These are phyloP conservation scores for Lichtheimia ornata DNA, from an alignment of 371 early-diverging fungal species.

Conservation along the genomic window DNA sequence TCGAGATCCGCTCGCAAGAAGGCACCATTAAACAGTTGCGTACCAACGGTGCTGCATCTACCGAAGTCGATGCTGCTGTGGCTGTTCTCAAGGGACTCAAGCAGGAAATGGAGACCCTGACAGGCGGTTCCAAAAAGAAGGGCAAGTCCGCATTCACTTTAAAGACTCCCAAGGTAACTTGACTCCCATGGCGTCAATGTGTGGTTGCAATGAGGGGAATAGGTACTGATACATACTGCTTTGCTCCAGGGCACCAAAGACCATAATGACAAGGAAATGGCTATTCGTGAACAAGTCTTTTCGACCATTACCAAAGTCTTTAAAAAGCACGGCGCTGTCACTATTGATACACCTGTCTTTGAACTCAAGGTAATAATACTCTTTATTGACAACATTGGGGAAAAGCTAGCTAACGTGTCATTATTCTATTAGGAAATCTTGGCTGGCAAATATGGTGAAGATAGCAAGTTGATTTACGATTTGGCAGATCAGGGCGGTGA, in stretches of 20 bases:
- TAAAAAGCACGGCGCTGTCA: conserved; percentile 96
- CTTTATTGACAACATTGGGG: too few species aligned
- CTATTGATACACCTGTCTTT: conserved; percentile 99
- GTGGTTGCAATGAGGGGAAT: background rate
- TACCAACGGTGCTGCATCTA: conserved; percentile 59
- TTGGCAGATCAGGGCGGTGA: conserved; percentile 99
- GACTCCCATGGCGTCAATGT: background rate
- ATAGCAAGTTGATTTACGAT: conserved; percentile 98
- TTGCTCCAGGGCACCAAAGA: conserved; percentile 88
- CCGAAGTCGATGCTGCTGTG: conserved; percentile 58
- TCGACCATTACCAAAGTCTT: conserved; percentile 84
- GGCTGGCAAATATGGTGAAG: conserved; percentile 99
- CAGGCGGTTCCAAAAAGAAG: conserved; percentile 22
- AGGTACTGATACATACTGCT: background rate
- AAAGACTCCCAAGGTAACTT: conserved; percentile 73
- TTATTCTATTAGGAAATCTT: conserved; percentile 77
- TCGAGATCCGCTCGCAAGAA: conserved; percentile 64
- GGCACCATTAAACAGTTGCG: conserved; percentile 66
- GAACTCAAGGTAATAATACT: conserved; percentile 93
- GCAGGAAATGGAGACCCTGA: conserved; percentile 55
- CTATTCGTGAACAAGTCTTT: conserved; percentile 91
- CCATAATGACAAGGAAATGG: conserved; percentile 94
- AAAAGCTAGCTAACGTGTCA: background rate
- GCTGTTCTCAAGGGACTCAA: conserved; percentile 61
- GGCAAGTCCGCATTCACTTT: conserved; percentile 53